These are phyloP conservation scores for Suhomyces sp. DNA, from an alignment of 805 yeast genomes.

Conservation along the genomic window DNA sequence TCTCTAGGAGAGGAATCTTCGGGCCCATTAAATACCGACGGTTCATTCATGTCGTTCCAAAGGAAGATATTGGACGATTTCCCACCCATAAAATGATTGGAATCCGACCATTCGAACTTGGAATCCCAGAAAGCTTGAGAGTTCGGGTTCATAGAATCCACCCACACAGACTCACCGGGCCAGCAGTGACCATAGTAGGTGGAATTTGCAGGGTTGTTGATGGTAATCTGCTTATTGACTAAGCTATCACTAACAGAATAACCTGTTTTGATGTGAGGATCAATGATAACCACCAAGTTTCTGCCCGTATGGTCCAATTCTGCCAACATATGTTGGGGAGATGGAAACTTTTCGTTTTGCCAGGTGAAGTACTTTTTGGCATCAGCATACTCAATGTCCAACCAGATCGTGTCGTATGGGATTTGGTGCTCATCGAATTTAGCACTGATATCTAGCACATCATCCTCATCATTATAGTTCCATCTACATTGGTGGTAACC, in stretches of 20 bases:
- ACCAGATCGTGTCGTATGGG: conserved; percentile 92
- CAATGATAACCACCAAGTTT: conserved; percentile 79
- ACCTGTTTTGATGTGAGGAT: conserved; percentile 81
- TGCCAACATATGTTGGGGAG: conserved; percentile 66
- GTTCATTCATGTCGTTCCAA: conserved; percentile 99
- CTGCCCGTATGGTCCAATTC: conserved; percentile 70
- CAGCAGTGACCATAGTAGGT: conserved; percentile 86
- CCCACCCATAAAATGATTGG: conserved; percentile 35
- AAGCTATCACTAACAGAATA: conserved; percentile 63
- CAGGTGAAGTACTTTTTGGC: conserved; percentile 88
- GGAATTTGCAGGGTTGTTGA: conserved; percentile 46
- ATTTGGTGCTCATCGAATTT: conserved; percentile 70
- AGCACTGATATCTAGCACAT: conserved; percentile 68
- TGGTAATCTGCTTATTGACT: conserved; percentile 39
- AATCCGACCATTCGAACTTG: conserved; percentile 47
- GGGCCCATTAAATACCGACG: conserved; percentile 92
- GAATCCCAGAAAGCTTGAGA: conserved; percentile 60
- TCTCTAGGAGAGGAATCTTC: conserved; percentile 90
- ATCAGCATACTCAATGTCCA: conserved; percentile 90
- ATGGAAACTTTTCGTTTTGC: conserved; percentile 70
- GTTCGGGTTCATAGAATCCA: conserved; percentile 73
- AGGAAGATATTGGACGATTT: conserved; percentile 65
- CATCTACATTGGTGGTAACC: conserved; percentile 97
- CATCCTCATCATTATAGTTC: conserved; percentile 90
- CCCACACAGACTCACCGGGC: conserved; percentile 97